Conservation (phyloP, 495 filamentous ascomycete genomes). For the Penicillium canescens region DNA sequence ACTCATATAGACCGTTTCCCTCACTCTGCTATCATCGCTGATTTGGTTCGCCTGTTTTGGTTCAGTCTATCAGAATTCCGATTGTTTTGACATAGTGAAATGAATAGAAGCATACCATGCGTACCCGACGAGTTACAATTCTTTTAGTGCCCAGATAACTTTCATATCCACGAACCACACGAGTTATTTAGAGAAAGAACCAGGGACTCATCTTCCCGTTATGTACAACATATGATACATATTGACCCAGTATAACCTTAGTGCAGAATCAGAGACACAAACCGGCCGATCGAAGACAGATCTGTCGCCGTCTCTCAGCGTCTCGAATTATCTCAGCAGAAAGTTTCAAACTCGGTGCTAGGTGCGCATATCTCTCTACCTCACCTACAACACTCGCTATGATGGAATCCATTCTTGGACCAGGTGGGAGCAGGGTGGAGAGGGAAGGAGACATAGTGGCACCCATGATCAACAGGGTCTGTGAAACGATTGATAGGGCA, state of each 20-base stretch:
- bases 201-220: too few species aligned
- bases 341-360: slow-evolving; percentile 72
- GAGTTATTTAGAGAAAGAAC: too few species aligned
- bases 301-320: slow-evolving; percentile 66
- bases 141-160: background rate
- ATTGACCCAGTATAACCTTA: too few species aligned
- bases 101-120: background rate
- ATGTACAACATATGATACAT: background rate
- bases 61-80: too few species aligned
- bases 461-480: slow-evolving; percentile 79
- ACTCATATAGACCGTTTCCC: slow-evolving; percentile 10
- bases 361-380: slow-evolving; percentile 68
- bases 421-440: slow-evolving; percentile 63
- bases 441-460: slow-evolving; percentile 79
- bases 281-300: slow-evolving; percentile 26
- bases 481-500: slow-evolving; percentile 77
- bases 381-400: slow-evolving; percentile 74
- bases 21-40: background rate
- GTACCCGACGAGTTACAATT: background rate
- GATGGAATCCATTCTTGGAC: slow-evolving; percentile 65
- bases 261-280: slow-evolving; percentile 1
- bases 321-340: slow-evolving; percentile 78
- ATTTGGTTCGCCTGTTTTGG: background rate
- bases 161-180: too few species aligned
- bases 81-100: too few species aligned